Conservation (phyloP, 2,329 filamentous ascomycete genomes). For the Stemphylium vesicarium region DNA sequence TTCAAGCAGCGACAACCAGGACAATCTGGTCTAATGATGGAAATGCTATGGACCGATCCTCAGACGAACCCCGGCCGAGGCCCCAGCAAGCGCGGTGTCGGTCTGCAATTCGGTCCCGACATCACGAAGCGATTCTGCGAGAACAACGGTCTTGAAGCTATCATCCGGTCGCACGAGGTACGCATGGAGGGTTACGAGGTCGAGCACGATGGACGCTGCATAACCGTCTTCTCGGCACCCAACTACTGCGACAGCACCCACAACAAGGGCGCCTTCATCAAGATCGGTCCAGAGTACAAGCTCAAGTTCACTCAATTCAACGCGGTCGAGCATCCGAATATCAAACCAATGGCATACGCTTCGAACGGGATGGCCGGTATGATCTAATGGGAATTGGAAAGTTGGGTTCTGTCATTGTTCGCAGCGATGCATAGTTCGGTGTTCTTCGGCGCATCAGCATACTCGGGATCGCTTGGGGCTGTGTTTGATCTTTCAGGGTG, state of each 20-base stretch:
- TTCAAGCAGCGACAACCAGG: constrained; percentile 92
- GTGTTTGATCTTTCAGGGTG: constrained; percentile 21
- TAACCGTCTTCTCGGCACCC: constrained; percentile 98
- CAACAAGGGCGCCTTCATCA: constrained; percentile 98
- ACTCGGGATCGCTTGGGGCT: constrained; percentile 25
- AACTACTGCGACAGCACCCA: constrained; percentile 98
- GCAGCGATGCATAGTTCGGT: constrained; percentile 46
- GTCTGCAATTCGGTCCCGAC: constrained; percentile 95
- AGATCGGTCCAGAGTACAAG: constrained; percentile 90
- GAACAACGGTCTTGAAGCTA: constrained; percentile 89
- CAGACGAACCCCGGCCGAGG: constrained; percentile 84
- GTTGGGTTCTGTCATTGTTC: constrained; percentile 26
- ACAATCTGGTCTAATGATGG: constrained; percentile 97
- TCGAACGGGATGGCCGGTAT: constrained; percentile 79
- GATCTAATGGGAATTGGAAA: constrained; percentile 59
- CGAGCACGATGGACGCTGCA: constrained; percentile 93
- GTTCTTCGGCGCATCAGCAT: constrained; percentile 46
- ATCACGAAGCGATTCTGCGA: constrained; percentile 97
- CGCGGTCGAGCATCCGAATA: constrained; percentile 92
- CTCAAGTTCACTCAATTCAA: constrained; percentile 93
- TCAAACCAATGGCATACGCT: constrained; percentile 92
- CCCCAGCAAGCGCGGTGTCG: constrained; percentile 95
- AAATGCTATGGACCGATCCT: constrained; percentile 99
- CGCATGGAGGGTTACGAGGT: constrained; percentile 99
- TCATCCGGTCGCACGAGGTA: constrained; percentile 97